Percentiles rank a stretch among this genome's conserved stretches.
Conservation (phyloP, 768 basidiomycete species). For the Russula olivacea region DNA sequence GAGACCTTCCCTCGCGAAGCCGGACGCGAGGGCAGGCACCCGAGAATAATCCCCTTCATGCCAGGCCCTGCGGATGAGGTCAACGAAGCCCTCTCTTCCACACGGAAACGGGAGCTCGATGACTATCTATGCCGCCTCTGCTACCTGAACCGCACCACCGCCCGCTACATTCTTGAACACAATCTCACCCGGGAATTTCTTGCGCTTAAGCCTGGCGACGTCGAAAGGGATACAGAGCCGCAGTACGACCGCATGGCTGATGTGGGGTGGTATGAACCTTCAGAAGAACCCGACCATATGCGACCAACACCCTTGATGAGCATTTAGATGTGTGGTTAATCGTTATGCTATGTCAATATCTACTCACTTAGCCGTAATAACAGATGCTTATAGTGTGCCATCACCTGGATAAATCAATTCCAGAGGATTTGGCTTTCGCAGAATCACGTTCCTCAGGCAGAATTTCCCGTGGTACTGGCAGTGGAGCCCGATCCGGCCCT, state of each 20-base stretch:
- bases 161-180: slow-evolving; percentile 77
- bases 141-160: slow-evolving; percentile 56
- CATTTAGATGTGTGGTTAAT: slow-evolving; percentile 77
- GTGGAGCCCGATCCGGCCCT: too few relatives aligned
- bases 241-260: slow-evolving; percentile 54
- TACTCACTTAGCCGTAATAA: slow-evolving; percentile 3
- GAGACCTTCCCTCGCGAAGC: slow-evolving; percentile 88
- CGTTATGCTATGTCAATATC: background rate
- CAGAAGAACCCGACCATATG: slow-evolving; percentile 81
- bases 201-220: slow-evolving; percentile 79
- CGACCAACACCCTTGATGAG: slow-evolving; percentile 89
- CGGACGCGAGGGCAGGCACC: slow-evolving; percentile 60
- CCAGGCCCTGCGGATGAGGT: slow-evolving; percentile 87
- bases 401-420: slow-evolving; percentile 82
- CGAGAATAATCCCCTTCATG: slow-evolving; percentile 91
- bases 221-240: slow-evolving; percentile 60
- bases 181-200: slow-evolving; percentile 78
- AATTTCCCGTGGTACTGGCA: too few relatives aligned
- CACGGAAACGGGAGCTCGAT: slow-evolving; percentile 77
- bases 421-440: slow-evolving; percentile 92
- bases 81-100: slow-evolving; percentile 75
- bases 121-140: slow-evolving; percentile 82
- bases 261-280: slow-evolving; percentile 32
- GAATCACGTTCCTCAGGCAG: too few relatives aligned
- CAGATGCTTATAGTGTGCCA: slow-evolving; percentile 99